Evolutionary conservation across 75 land plant species (phyloP), one percentile per base, ranked within the genome.

Genomic region (Selaginella tamariscina): DNA sequence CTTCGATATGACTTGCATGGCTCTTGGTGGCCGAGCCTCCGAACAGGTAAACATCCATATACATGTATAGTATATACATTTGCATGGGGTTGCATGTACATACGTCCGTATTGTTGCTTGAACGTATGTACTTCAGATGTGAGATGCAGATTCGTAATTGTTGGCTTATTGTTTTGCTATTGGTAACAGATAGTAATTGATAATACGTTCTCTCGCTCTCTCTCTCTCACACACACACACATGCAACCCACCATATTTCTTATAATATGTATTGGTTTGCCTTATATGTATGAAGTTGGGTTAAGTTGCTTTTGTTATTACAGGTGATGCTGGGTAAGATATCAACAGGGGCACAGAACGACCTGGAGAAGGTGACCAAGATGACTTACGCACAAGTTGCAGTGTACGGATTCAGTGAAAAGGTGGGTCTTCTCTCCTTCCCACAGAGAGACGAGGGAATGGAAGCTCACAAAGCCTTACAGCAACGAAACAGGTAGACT

Each of bases 371-470:
- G 21, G 62, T 59, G 26, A 59, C 62, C 9, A 59, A n/a, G 26
- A 5, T 59, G 21, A 59, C 62, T 21, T 59, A 26, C 62, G 62
- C 62, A 2, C 62, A 59, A n/a, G 62, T 59, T 8, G 62, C 62
- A 2, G 62, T 59, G 62, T 59, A 59, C 23, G 62, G 62, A 59
- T 59, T 59, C 26, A 59, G 62, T n/a, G 62, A 59, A 21, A 59
- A 59, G 62, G 23, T 59, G 62, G 62, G 62, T 23, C 62, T 59
- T 59, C 49, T 59, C 5, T 59, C 62, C 62, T 59, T 59, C 62
- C 62, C 62, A 5, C 62, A 39, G 62, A 59, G 21, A 26, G 62
- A 59, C 8, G 62, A 59, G 9, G 62, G 62, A 5, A 59, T 59
- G 62, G 62, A n/a, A 59, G 62, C 26, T 59, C 9, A 8, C 26